phyloP scores from a whole-genome alignment of 2,329 filamentous ascomycete genomes.

The Fusarium dimerum region DNA sequence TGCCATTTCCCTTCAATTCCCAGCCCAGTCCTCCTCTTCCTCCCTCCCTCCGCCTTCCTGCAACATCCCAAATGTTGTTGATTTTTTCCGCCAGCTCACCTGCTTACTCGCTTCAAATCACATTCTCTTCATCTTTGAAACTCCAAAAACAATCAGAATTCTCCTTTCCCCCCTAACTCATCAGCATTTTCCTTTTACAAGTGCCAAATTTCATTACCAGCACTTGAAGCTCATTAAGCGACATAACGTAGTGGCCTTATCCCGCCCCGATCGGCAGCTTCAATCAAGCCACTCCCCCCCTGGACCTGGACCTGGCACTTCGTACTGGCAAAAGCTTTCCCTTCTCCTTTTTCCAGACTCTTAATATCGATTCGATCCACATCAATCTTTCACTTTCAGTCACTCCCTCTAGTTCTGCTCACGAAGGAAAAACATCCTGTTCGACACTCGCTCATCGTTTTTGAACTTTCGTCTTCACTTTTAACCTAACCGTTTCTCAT shows the following conservation, averaged over 20 bases:
- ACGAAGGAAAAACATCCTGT: conserved; percentile 25
- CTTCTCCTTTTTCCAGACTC: conserved; percentile 35
- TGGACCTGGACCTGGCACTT: too few relatives aligned
- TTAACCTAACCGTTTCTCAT: conserved; percentile 20
- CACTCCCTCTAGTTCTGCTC: conserved; percentile 39
- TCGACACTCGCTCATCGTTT: conserved; percentile 21
- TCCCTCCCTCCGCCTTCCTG: conserved; percentile 6
- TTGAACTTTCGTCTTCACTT: conserved; percentile 21
- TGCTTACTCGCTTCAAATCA: not conserved
- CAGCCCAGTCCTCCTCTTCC: conserved; percentile 15
- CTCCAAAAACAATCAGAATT: not conserved
- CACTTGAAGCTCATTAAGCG: conserved; percentile 23
- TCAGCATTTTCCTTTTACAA: too few relatives aligned
- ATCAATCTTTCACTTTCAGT: conserved; percentile 42
- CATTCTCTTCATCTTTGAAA: not conserved
- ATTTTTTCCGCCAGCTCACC: too few relatives aligned
- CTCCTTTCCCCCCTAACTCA: not conserved
- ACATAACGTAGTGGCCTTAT: conserved; percentile 32
- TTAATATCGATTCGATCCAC: conserved; percentile 42
- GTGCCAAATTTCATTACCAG: not conserved
- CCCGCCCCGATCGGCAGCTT: conserved; percentile 38
- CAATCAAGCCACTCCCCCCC: conserved; percentile 31
- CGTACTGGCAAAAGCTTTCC: conserved; percentile 32
- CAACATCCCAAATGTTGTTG: not conserved
- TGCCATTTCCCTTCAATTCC: conserved; percentile 21